phyloP scores from a whole-genome alignment of 208 protist genomes.

The Trypanosoma lewisi region DNA sequence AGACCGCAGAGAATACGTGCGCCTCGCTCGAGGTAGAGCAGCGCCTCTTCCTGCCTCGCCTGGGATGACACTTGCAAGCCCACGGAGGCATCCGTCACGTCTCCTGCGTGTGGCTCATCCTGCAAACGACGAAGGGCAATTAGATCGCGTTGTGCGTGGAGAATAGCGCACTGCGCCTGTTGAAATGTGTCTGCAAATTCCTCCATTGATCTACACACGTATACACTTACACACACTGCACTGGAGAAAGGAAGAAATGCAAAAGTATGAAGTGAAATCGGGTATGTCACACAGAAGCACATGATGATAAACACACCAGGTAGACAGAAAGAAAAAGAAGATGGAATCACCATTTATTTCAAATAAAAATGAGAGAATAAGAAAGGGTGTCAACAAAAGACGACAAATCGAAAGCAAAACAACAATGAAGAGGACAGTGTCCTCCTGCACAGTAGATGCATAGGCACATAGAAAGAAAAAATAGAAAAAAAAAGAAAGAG shows the following conservation, averaged over 20 bases:
- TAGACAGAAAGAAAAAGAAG: slow-evolving; percentile 4
- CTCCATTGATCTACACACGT: slow-evolving; percentile 34
- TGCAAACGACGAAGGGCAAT: slow-evolving; percentile 28
- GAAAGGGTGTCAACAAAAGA: background rate
- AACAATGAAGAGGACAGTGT: too few relatives aligned
- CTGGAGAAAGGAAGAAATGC: slow-evolving; percentile 3
- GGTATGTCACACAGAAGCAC: slow-evolving; percentile 1
- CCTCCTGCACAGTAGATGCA: too few relatives aligned
- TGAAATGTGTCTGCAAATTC: slow-evolving; percentile 35
- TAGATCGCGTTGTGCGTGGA: slow-evolving; percentile 37
- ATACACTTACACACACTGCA: background rate
- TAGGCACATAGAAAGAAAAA: background rate
- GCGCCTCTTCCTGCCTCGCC: slow-evolving; percentile 40
- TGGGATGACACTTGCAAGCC: slow-evolving; percentile 32
- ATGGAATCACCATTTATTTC: too few relatives aligned
- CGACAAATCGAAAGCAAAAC: background rate
- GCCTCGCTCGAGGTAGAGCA: slow-evolving; percentile 36
- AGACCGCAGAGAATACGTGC: slow-evolving; percentile 27
- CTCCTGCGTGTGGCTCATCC: slow-evolving; percentile 8
- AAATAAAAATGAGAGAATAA: too few relatives aligned
- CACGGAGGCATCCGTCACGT: background rate
- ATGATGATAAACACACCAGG: slow-evolving; percentile 1
- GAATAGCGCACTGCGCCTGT: slow-evolving; percentile 37
- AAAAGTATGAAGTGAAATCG: slow-evolving; percentile 8
- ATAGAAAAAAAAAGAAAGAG: background rate